These are phyloP conservation scores for Malus hybrid DNA, from an alignment of 331 rosid genomes.

Conservation along the genomic window DNA sequence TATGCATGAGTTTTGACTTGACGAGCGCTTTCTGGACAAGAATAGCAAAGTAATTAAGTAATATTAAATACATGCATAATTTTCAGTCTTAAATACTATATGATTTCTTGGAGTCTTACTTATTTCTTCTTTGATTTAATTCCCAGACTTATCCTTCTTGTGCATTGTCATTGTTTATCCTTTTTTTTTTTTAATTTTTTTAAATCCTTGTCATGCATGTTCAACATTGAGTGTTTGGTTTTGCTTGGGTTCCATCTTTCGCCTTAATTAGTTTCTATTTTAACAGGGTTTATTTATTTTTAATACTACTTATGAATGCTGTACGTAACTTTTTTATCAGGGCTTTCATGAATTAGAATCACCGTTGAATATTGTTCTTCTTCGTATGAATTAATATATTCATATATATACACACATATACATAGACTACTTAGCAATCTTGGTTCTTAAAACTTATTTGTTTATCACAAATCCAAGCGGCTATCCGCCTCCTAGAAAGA, in stretches of 20 bases:
- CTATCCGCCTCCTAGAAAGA: too few relatives aligned
- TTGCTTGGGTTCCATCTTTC: not conserved
- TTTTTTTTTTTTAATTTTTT: too few relatives aligned
- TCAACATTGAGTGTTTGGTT: not conserved
- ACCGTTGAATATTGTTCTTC: not conserved
- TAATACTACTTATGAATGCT: not conserved
- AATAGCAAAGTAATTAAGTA: not conserved
- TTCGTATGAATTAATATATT: not conserved
- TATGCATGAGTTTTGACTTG: constrained; percentile 1
- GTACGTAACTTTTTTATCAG: not conserved
- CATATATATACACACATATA: too few relatives aligned
- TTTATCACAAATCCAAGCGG: too few relatives aligned
- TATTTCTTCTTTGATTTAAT: not conserved
- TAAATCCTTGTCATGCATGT: not conserved
- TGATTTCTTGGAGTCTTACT: not conserved
- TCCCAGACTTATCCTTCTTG: not conserved
- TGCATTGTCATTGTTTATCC: too few relatives aligned
- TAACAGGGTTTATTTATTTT: not conserved
- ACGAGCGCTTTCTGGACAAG: not conserved
- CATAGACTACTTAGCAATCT: not conserved
- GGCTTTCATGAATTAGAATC: not conserved
- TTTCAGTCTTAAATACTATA: not conserved
- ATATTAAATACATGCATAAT: too few relatives aligned
- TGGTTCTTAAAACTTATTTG: too few relatives aligned
- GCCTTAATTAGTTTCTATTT: not conserved